Percentiles rank a stretch among this genome's conserved stretches.
Conservation (phyloP, 1,284 basidiomycete species). For the Microbotryum saponariae region DNA sequence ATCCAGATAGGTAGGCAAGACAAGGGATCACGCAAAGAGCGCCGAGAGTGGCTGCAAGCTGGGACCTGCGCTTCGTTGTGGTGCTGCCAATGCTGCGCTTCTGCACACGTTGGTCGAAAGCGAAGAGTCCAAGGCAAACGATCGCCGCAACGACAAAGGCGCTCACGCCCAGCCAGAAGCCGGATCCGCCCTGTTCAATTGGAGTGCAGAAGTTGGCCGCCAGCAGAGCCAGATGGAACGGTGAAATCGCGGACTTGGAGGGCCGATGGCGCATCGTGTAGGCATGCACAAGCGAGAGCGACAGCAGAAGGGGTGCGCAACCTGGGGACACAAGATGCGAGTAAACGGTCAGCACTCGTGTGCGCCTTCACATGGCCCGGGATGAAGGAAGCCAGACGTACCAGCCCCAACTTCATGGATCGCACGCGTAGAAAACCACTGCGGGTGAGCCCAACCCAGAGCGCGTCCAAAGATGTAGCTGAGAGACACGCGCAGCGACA, state of each 20-base stretch:
- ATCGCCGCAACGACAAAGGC: slow-evolving; percentile 3
- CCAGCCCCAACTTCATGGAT: slow-evolving; percentile 25
- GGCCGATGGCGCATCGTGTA: background rate
- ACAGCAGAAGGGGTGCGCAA: slow-evolving; percentile 9
- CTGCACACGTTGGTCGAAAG: background rate
- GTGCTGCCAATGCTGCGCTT: background rate
- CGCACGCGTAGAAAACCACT: slow-evolving; percentile 13
- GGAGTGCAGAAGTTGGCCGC: slow-evolving; percentile 13
- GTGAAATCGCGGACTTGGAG: background rate
- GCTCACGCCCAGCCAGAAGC: slow-evolving; percentile 12
- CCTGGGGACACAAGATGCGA: background rate
- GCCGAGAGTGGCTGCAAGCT: background rate
- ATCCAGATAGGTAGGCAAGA: background rate
- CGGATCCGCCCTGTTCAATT: slow-evolving; percentile 9
- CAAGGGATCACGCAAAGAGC: slow-evolving; percentile 2
- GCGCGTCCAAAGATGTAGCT: slow-evolving; percentile 18
- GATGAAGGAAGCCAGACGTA: background rate
- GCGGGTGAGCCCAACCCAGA: slow-evolving; percentile 22
- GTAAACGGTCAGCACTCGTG: background rate
- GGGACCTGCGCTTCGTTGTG: background rate
- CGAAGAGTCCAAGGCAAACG: background rate
- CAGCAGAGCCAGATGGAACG: slow-evolving; percentile 1
- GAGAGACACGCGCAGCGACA: slow-evolving; percentile 73
- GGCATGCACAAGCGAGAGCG: slow-evolving; percentile 2
- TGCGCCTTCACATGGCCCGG: background rate